Percentiles rank a stretch among this genome's conserved stretches.
Evolutionary conservation across 2,329 filamentous ascomycete species (phyloP).

Genomic region (Cladophialophora yegresii): DNA sequence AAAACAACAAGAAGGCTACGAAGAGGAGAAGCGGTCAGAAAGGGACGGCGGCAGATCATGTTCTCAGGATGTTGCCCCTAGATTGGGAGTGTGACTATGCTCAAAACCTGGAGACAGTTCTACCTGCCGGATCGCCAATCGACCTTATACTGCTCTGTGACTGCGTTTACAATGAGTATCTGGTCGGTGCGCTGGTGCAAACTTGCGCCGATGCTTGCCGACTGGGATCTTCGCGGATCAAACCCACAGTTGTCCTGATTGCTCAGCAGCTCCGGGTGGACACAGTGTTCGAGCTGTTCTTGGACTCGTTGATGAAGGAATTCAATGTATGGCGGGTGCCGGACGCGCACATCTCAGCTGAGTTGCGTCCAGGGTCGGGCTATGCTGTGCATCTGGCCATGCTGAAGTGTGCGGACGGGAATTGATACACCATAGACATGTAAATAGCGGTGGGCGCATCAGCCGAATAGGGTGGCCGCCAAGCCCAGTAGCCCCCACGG

Average conservation of each 20-base stretch:
- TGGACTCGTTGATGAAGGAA: constrained; percentile 63
- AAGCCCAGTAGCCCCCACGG: not conserved
- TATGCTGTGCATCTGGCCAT: constrained; percentile 82
- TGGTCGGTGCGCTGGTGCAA: constrained; percentile 78
- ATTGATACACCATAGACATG: not conserved
- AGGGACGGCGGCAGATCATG: constrained; percentile 10
- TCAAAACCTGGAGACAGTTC: constrained; percentile 41
- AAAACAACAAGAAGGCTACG: not conserved
- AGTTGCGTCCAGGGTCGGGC: constrained; percentile 65
- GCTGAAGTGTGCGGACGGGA: constrained; percentile 44
- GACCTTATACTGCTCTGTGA: constrained; percentile 83
- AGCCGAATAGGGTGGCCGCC: not conserved
- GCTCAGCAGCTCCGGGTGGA: constrained; percentile 86
- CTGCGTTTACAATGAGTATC: constrained; percentile 90
- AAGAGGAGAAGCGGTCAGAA: constrained; percentile 29
- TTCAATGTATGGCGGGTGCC: constrained; percentile 79
- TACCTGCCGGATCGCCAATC: constrained; percentile 48
- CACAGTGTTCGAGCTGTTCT: constrained; percentile 82
- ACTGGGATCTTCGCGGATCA: constrained; percentile 49
- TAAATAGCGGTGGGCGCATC: not conserved
- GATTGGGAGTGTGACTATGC: constrained; percentile 75
- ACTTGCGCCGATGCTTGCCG: constrained; percentile 75
- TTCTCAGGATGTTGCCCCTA: constrained; percentile 51
- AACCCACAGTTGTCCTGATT: constrained; percentile 72
- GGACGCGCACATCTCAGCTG: constrained; percentile 61